Conservation (phyloP, 2,329 filamentous ascomycete species). For the Aureobasidium melanogenum region DNA sequence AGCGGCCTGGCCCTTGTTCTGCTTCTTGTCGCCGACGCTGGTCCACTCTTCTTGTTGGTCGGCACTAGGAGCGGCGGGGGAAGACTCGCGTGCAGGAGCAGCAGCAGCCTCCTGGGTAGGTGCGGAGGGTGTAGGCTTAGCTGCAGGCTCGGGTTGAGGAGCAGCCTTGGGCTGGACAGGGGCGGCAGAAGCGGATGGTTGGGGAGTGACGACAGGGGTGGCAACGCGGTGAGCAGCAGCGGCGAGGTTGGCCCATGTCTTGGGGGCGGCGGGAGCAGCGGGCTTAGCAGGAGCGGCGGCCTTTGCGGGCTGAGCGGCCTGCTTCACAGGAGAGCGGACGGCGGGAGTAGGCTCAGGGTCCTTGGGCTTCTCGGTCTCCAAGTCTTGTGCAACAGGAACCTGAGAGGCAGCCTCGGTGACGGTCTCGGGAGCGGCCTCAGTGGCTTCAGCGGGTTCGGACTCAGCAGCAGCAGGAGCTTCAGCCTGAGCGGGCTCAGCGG, state of each 20-base stretch:
- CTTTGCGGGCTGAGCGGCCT: constrained; percentile 42
- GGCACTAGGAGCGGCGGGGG: constrained; percentile 22
- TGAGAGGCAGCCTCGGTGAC: constrained; percentile 22
- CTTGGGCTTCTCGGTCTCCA: constrained; percentile 52
- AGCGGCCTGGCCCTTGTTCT: constrained; percentile 61
- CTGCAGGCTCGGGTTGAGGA: constrained; percentile 19
- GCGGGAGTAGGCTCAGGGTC: constrained; percentile 51
- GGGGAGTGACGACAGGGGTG: constrained; percentile 30
- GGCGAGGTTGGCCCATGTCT: constrained; percentile 65
- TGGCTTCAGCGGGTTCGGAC: constrained; percentile 18
- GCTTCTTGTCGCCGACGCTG: constrained; percentile 69
- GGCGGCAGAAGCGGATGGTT: constrained; percentile 18
- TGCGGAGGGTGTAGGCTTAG: constrained; percentile 22
- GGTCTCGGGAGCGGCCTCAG: constrained; percentile 22
- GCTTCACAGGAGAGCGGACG: constrained; percentile 24
- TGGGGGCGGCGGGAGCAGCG: constrained; percentile 47
- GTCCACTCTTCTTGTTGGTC: constrained; percentile 69
- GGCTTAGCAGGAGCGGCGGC: constrained; percentile 45
- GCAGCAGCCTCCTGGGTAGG: constrained; percentile 23
- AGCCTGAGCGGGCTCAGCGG: constrained; percentile 25
- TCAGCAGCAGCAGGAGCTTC: constrained; percentile 29
- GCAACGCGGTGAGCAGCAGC: constrained; percentile 40
- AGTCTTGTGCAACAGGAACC: constrained; percentile 24
- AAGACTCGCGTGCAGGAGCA: constrained; percentile 25
- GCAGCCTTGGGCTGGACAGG: constrained; percentile 25